Evolutionary conservation across 805 yeast genomes (phyloP), one percentile per base, ranked within the genome.

Genomic region (Metschnikowia lunata): DNA sequence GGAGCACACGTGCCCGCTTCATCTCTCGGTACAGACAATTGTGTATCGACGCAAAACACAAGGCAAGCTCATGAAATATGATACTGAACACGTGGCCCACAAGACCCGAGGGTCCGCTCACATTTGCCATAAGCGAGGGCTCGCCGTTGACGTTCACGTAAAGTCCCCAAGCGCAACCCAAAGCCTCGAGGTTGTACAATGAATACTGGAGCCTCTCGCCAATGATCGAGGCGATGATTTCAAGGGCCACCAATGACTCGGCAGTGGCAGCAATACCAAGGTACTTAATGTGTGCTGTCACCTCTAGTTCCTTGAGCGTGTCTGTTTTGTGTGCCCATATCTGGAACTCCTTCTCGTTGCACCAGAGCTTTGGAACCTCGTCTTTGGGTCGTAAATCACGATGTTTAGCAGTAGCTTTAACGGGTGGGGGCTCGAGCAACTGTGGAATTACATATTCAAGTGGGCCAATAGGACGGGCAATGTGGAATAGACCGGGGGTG

Each of bases 81-180:
- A 52, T 44, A 5, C 51, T 42, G 4, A 79, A 42, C 2, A 80
- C 59, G 3, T 48, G 46, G 3, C 47, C 40, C 5, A 76, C 61
- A 1, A 78, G 74, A 27, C 61, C 60, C 0, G 59, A 53, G n/a
- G 75, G 74, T 0, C 93, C 91, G 26, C 75, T 63, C 1, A 80
- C 57, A 4, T 74, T 74, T n/a, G 84, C 52, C 0, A 74, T 60
- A 7, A 85, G 56, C 7, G 82, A 75, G 0, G 74, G 70, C 40
- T 74, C 78, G 5, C 85, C 82, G 49, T 75, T 76, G 11, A 67
- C 47, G 4, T 83, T 78, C 0, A 88, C 76, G 31, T 61, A 65
- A 0, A 84, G 48, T 14, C 77, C 80, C 77, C 84, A 84, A 0
- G 75, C 57, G 53, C 72, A 81, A 1, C 82, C 80, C 8, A 81